Base-by-base conservation (phyloP, 176 grass and related monocot genomes). In the Carex littledalei region DNA sequence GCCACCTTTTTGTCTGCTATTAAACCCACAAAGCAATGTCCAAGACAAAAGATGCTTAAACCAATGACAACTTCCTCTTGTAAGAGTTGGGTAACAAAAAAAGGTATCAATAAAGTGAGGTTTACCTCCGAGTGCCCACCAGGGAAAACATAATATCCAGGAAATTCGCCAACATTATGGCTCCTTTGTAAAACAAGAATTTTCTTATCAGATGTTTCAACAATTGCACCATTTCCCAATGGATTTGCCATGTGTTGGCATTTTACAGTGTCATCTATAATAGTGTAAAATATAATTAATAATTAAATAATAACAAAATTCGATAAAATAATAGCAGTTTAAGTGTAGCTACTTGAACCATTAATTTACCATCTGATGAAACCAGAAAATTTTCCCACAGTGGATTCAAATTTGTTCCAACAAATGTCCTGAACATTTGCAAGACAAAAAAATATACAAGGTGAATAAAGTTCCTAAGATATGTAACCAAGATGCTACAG, bases 91-190 rank as follows among this genome's bases (percentile, higher is more conserved):
- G 26, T 86, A 47, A 13, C 17, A 12, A 18, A 32, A 16, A 49
- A 7, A 14, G 31, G 6, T 35, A 55, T 52, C 31, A 62, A 78
- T 66, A 76, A 24, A 56, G n/a, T 78, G 32, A 67, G 5, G 65
- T 16, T 87, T 91, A 98, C 96, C 96, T 98, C 96, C 0, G 96
- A 92, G 60, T 98, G 96, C 18, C 96, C 96, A 84, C 96, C 96
- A 41, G 91, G 96, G 67, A 98, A 98, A 90, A 98, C 96, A 84
- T 77, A 95, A 78, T 90, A 92, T 47, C 93, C 91, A 68, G 96
- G 91, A 89, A 93, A 98, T 13, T 98, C 96, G 10, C 76, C 96
- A 18, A 98, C 96, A 86, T 95, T 94, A 82, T 92, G 67, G 47
- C 95, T 98, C 83, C 95, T 98, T 94, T 95, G 92, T 63, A 95